These are phyloP conservation scores for Microcera coccophila DNA, from an alignment of 2,329 filamentous ascomycete species.

Conservation along the genomic window DNA sequence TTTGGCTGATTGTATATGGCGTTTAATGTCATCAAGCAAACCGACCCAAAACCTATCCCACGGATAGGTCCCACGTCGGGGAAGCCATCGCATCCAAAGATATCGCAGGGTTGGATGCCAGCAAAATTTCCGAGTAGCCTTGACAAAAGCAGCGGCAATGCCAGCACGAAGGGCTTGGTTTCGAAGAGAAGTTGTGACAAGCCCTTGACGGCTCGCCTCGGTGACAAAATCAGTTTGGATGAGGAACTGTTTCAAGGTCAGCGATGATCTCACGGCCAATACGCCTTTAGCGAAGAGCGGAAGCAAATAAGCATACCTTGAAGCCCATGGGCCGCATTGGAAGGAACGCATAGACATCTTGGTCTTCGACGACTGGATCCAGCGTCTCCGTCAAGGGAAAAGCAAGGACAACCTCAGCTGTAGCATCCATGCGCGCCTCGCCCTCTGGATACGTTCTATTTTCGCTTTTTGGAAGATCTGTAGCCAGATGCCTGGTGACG, in stretches of 20 bases:
- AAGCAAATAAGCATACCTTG: slow-evolving; percentile 38
- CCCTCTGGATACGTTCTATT: slow-evolving; percentile 30
- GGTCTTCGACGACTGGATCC: slow-evolving; percentile 35
- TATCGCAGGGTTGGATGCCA: slow-evolving; percentile 36
- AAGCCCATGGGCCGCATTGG: slow-evolving; percentile 42
- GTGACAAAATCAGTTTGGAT: slow-evolving; percentile 51
- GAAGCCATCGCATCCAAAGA: slow-evolving; percentile 45
- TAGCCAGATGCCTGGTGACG: slow-evolving; percentile 27
- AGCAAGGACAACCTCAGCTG: slow-evolving; percentile 40
- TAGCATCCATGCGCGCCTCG: slow-evolving; percentile 24
- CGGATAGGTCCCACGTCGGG: slow-evolving; percentile 21
- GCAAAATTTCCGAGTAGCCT: slow-evolving; percentile 38
- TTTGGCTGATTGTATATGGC: slow-evolving; percentile 7
- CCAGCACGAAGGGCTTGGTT: slow-evolving; percentile 35
- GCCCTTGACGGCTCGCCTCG: slow-evolving; percentile 41
- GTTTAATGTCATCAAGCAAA: slow-evolving; percentile 24
- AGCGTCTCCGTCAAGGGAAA: slow-evolving; percentile 38
- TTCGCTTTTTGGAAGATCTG: slow-evolving; percentile 32
- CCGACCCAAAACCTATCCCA: slow-evolving; percentile 28
- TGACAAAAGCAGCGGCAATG: slow-evolving; percentile 38
- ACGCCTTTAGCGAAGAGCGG: too few relatives aligned
- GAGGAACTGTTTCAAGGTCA: slow-evolving; percentile 44
- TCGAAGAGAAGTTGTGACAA: slow-evolving; percentile 34
- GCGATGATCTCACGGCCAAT: too few relatives aligned
- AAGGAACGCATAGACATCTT: slow-evolving; percentile 45